Conservation (phyloP, 768 basidiomycete genomes). For the Cystoderma amianthinum region DNA sequence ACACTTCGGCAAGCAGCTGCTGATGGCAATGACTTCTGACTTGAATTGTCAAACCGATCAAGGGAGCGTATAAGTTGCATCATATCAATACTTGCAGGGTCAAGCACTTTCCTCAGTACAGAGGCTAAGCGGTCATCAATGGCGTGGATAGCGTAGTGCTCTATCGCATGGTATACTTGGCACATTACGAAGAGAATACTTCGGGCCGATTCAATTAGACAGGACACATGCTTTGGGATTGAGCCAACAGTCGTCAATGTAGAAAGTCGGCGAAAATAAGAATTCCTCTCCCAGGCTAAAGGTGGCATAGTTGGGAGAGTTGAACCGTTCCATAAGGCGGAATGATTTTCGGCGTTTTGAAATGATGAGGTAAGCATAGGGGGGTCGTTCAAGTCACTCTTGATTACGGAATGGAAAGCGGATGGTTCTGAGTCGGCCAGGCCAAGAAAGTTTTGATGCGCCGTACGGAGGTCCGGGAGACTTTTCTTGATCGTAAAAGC, state of each 20-base stretch:
- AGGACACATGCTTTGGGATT: conserved; percentile 63
- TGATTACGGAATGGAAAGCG: not conserved
- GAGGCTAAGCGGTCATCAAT: conserved; percentile 78
- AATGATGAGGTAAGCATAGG: not conserved
- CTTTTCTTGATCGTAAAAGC: conserved; percentile 60
- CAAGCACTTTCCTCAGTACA: conserved; percentile 77
- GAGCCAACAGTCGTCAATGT: conserved; percentile 62
- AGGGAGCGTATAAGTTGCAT: conserved; percentile 78
- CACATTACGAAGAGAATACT: conserved; percentile 89
- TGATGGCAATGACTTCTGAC: conserved; percentile 62
- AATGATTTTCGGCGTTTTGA: conserved; percentile 29
- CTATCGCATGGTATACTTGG: conserved; percentile 84
- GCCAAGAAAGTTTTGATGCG: conserved; percentile 19
- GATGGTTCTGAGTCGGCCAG: not conserved
- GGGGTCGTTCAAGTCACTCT: too few relatives aligned
- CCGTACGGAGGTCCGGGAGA: conserved; percentile 72
- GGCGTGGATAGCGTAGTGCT: conserved; percentile 80
- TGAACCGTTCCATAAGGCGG: conserved; percentile 29
- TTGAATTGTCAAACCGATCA: conserved; percentile 84
- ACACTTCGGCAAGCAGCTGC: conserved; percentile 69
- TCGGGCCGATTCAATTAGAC: conserved; percentile 81
- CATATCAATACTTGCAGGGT: conserved; percentile 79
- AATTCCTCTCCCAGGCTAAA: conserved; percentile 77
- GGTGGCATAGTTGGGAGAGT: conserved; percentile 36
- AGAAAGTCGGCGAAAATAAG: conserved; percentile 92